These are phyloP conservation scores for Puccinia triticina DNA, from an alignment of 1,284 basidiomycete species.

Conservation along the genomic window DNA sequence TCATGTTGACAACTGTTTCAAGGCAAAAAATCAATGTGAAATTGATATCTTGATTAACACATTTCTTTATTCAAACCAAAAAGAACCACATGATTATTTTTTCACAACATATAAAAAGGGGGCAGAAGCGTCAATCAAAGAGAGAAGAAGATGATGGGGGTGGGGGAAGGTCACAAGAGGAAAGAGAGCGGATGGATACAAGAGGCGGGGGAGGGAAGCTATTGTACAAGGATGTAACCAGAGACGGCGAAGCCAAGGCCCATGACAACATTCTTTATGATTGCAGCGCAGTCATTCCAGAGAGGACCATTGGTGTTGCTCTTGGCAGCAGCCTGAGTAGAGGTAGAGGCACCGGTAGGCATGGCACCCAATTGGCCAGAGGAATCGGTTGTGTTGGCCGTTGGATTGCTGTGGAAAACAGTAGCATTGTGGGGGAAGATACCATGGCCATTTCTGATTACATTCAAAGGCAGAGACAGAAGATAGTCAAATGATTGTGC, in stretches of 20 bases:
- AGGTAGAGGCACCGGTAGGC: neutral
- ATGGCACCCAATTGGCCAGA: neutral
- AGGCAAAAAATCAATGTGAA: too few species aligned
- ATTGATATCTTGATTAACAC: too few species aligned
- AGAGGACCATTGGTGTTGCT: neutral
- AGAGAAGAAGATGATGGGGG: too few species aligned
- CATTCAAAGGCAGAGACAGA: neutral
- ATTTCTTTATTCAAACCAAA: too few species aligned
- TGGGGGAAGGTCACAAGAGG: too few species aligned
- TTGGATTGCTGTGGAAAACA: constrained; percentile 5
- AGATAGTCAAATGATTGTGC: too few species aligned
- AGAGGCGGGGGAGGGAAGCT: neutral
- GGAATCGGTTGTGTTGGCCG: neutral
- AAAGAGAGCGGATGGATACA: too few species aligned
- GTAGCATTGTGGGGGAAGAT: constrained; percentile 15
- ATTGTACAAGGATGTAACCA: constrained; percentile 2
- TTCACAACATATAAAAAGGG: too few species aligned
- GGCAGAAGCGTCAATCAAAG: too few species aligned
- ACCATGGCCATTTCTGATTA: constrained; percentile 18
- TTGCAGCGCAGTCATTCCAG: neutral
- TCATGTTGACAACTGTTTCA: too few species aligned
- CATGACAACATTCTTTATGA: constrained; percentile 1
- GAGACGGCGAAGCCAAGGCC: constrained; percentile 14
- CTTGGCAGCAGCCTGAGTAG: neutral
- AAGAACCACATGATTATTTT: too few species aligned